These are phyloP conservation scores for Papiliotrema terrestris DNA, from an alignment of 1,284 basidiomycete genomes.

Conservation along the genomic window DNA sequence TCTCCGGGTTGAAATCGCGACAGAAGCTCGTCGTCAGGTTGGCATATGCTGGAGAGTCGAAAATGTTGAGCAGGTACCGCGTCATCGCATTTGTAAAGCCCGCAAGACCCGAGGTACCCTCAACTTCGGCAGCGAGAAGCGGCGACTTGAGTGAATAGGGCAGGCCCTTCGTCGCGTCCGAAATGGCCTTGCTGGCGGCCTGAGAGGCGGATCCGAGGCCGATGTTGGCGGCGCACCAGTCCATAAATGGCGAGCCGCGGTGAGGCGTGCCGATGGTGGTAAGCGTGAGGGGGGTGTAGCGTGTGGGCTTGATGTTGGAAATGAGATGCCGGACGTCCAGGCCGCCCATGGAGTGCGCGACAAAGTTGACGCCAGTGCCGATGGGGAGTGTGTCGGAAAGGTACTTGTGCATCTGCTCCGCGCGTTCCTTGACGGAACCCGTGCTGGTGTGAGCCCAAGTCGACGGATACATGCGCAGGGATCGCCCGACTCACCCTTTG, in stretches of 20 bases:
- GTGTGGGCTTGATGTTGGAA: conserved; percentile 72
- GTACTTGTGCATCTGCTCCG: conserved; percentile 71
- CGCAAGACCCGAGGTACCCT: conserved; percentile 14
- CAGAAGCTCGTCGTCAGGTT: conserved; percentile 88
- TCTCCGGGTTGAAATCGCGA: conserved; percentile 85
- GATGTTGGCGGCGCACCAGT: conserved; percentile 92
- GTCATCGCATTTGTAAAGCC: conserved; percentile 56
- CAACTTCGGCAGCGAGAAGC: conserved; percentile 37
- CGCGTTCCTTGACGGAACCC: conserved; percentile 82
- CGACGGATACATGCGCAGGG: neutral
- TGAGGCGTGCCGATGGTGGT: conserved; percentile 93
- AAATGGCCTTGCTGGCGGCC: conserved; percentile 18
- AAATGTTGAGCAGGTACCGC: conserved; percentile 79
- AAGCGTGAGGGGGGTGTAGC: conserved; percentile 82
- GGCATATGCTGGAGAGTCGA: conserved; percentile 96
- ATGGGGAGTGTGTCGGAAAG: conserved; percentile 61
- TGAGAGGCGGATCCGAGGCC: conserved; percentile 62
- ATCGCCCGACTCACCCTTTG: conserved; percentile 63
- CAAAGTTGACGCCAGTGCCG: conserved; percentile 78
- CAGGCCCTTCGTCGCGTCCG: conserved; percentile 22
- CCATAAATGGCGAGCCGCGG: conserved; percentile 96
- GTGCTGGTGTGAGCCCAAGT: conserved; percentile 58
- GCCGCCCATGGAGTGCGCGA: conserved; percentile 93
- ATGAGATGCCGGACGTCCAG: conserved; percentile 92
- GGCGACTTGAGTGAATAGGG: conserved; percentile 55